These are phyloP conservation scores for Eucalyptus erythrocorys DNA, from an alignment of 345 rosid genomes.

Conservation along the genomic window DNA sequence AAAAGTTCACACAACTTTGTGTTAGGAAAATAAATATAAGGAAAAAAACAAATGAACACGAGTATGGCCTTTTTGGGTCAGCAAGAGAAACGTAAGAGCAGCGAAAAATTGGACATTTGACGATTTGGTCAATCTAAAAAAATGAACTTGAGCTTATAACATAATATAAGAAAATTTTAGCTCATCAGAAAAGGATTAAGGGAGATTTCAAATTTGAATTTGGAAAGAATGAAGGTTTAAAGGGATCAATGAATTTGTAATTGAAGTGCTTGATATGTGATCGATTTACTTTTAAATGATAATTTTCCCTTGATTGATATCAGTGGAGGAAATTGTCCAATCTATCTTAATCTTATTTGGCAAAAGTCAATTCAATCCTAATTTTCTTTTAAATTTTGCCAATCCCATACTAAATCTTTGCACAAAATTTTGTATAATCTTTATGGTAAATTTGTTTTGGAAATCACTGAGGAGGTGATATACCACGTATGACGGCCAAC, in stretches of 20 bases:
- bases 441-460: accelerated
- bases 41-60: not conserved
- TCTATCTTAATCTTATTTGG: too few species aligned
- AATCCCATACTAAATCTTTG: too few species aligned
- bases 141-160: not conserved
- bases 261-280: not conserved
- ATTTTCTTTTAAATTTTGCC: not conserved
- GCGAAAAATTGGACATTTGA: not conserved
- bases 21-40: not conserved
- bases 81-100: not conserved
- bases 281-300: not conserved
- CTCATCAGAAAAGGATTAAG: not conserved
- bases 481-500: accelerated
- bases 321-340: not conserved
- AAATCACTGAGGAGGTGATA: accelerated
- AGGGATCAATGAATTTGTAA: not conserved
- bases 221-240: not conserved
- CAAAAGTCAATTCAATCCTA: accelerated
- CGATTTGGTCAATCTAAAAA: not conserved
- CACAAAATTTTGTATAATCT: accelerated
- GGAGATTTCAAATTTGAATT: not conserved
- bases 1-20: not conserved
- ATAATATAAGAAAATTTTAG: not conserved
- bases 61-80: not conserved
- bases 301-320: not conserved